Conservation (phyloP, 2,329 filamentous ascomycete genomes). For the Neospermospora avenae region DNA sequence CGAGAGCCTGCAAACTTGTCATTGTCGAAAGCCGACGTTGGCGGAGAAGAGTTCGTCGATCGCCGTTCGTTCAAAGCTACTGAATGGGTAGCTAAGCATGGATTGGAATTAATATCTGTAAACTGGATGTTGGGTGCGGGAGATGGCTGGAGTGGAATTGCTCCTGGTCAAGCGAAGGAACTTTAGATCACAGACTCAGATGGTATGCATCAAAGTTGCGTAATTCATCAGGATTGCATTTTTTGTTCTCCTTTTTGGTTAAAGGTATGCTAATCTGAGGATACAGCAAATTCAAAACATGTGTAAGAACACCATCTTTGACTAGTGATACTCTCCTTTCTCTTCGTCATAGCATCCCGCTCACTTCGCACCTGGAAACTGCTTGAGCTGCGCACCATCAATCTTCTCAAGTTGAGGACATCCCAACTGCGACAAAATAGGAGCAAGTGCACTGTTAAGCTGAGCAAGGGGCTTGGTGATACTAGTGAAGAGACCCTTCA, state of each 20-base stretch:
- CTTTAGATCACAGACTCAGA: background rate
- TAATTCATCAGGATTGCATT: background rate
- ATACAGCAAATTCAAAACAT: background rate
- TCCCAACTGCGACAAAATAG: conserved; percentile 15
- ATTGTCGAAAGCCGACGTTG: conserved; percentile 6
- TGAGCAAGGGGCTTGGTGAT: conserved; percentile 33
- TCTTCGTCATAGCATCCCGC: background rate
- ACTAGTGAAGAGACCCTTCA: conserved; percentile 38
- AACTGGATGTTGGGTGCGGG: conserved; percentile 9
- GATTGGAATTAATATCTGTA: conserved; percentile 5
- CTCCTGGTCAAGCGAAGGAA: background rate
- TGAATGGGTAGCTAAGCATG: conserved; percentile 10
- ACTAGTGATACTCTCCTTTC: background rate
- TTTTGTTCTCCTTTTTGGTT: too few species aligned
- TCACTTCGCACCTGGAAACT: conserved; percentile 25
- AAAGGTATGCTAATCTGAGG: too few species aligned
- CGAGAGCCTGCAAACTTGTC: conserved; percentile 3
- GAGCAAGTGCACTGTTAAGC: conserved; percentile 35
- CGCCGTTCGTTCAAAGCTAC: conserved; percentile 7
- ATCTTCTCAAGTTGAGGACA: conserved; percentile 25
- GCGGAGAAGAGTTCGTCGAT: conserved; percentile 10
- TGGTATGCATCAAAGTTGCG: background rate
- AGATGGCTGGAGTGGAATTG: conserved; percentile 1
- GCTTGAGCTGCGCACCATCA: conserved; percentile 22
- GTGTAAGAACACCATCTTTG: background rate